A percentile compares a stretch with the other conserved stretches of the same genome.
Conservation (phyloP, 1,284 basidiomycete species). For the Afroboletus lepidellus region DNA sequence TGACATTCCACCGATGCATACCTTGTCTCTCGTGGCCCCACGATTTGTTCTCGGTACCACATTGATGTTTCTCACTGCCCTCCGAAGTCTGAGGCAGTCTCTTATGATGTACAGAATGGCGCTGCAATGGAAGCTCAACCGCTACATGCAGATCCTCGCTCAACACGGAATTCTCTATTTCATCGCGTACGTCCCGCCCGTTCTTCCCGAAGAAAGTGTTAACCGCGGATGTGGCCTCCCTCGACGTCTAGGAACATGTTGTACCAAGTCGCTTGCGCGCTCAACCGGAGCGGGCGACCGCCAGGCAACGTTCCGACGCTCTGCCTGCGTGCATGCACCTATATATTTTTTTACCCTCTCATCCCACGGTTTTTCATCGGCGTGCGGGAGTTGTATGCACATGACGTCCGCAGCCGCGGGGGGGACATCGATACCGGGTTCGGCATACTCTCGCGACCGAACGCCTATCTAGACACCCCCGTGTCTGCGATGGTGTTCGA, state of each 20-base stretch:
- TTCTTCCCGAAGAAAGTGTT: not conserved
- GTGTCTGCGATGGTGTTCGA: not conserved
- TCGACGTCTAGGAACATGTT: not conserved
- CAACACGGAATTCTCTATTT: slow-evolving; percentile 8
- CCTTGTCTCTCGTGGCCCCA: not conserved
- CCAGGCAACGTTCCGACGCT: not conserved
- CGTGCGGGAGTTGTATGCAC: not conserved
- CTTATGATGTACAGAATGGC: not conserved
- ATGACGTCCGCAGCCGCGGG: not conserved
- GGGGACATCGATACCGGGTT: slow-evolving; percentile 1
- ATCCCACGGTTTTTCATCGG: slow-evolving; percentile 3
- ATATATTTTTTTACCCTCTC: not conserved
- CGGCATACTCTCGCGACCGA: not conserved
- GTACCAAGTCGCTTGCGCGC: not conserved
- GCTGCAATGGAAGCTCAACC: not conserved
- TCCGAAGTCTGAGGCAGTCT: not conserved
- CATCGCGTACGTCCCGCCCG: not conserved
- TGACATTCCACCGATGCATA: not conserved
- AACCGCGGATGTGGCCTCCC: not conserved
- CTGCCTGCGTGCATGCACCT: not conserved
- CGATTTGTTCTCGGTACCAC: slow-evolving; percentile 1
- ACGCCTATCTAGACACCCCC: not conserved
- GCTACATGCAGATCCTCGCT: not conserved
- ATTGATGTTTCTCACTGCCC: not conserved
- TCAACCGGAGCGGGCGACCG: not conserved